These are phyloP conservation scores for Pleurotus salmoneostramineus DNA, from an alignment of 768 basidiomycete genomes.

Conservation along the genomic window DNA sequence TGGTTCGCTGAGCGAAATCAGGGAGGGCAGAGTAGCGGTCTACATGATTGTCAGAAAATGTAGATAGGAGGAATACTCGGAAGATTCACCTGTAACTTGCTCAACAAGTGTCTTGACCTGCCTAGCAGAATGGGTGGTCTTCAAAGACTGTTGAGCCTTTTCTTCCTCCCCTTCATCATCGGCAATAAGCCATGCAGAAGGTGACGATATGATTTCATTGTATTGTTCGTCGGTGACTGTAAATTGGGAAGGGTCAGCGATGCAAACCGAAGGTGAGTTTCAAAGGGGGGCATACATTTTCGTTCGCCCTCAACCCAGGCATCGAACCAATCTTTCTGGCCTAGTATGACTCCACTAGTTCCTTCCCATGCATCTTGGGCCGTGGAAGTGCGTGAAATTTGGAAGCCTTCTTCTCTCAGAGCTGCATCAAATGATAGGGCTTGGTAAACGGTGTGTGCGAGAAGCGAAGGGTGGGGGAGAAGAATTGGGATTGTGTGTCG, in stretches of 20 bases:
- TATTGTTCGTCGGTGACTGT: constrained; percentile 88
- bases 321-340: constrained; percentile 84
- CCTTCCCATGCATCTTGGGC: constrained; percentile 58
- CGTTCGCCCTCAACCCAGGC: constrained; percentile 89
- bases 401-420: constrained; percentile 71
- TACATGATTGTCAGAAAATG: constrained; percentile 22
- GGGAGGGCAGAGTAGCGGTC: constrained; percentile 93
- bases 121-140: constrained; percentile 80
- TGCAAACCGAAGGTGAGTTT: constrained; percentile 4
- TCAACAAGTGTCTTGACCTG: constrained; percentile 82
- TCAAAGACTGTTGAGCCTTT: constrained; percentile 35
- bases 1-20: constrained; percentile 66
- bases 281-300: constrained; percentile 57
- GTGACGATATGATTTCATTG: constrained; percentile 71
- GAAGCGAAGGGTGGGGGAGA: constrained; percentile 72
- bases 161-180: constrained; percentile 56
- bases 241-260: neutral
- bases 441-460: constrained; percentile 96
- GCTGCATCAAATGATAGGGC: constrained; percentile 83
- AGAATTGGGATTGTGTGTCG: constrained; percentile 69
- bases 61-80: neutral
- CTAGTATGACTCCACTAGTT: constrained; percentile 77
- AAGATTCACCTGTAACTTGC: constrained; percentile 76
- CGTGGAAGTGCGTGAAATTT: constrained; percentile 48
- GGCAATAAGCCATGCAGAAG: constrained; percentile 84